Evolutionary conservation across 2,329 filamentous ascomycete genomes (phyloP), one percentile per base, ranked within the genome.

Genomic region (Nemania diffusa): DNA sequence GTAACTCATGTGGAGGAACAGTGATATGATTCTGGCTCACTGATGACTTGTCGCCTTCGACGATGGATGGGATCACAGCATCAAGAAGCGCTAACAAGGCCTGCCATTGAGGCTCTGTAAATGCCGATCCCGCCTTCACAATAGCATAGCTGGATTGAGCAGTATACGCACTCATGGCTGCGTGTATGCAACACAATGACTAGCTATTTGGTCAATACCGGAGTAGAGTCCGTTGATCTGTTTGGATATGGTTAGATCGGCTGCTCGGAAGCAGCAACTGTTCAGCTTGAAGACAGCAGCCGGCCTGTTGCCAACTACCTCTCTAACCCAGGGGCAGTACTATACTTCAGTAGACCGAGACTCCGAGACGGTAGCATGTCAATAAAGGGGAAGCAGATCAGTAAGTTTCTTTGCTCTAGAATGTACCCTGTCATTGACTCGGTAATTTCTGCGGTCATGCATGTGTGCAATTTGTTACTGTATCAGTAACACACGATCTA

Each of bases 61-160:
- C 15, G 15, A 70, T 13, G 5, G 69, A 68, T 24, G 69, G 69
- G 34, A 69, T 46, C 17, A 65, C 58, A n/a, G 68, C 65, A 51
- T 71, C 65, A 8, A 70, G 57, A 2, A 71, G 48, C 13, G 69
- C 60, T 27, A 69, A 32, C 13, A 70, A 26, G 4, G 44, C 57
- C 17, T 57, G 34, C 62, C 63, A 69, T 24, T 71, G 69, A 4
- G 50, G 1, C 20, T 67, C 62, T 5, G 59, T 27, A 56, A 70
- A 70, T 17, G 37, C 37, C 9, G 32, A 52, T 20, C 26, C 17
- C n/a, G 5, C 17, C 2, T 22, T 13, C 29, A 8, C 29, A 3
- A 15, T 7, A 20, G n/a, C 9, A 20, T 29, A 55, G 26, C 48
- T 26, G 15, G 48, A 52, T 27, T 24, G 9, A 11, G 13, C 2